Base-by-base conservation (phyloP, 257 asterid species). In the Gentiana straminea region DNA sequence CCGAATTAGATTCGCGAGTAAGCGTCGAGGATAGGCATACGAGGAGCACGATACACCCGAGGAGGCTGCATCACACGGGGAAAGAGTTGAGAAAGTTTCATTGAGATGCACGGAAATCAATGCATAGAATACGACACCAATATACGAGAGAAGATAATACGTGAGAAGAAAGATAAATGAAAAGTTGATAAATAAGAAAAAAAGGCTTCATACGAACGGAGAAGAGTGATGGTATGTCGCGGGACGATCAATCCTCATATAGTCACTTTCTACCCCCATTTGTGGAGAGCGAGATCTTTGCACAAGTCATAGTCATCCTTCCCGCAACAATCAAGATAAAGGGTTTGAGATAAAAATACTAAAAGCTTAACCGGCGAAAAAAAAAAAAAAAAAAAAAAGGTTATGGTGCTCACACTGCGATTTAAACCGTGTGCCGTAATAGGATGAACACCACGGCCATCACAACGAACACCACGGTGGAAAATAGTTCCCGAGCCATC, bases 391-490 rank as follows among this genome's bases (percentile, higher is more conserved):
- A n/a, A n/a, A n/a, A n/a, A n/a, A n/a, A n/a, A n/a, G n/a, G n/a
- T n/a, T 52, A 11, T 13, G 24, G 49, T 47, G 64, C 96, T 84
- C 77, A 87, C 98, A 81, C 83, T 83, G 73, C 85, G 99, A 92
- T 75, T 80, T 83, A 79, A 84, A 92, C 62, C 94, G 75, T 34
- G 94, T 85, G 60, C 99, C 99, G 80, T 74, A 41, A 92, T 83
- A 33, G 99, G 99, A 49, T 77, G 73, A 44, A 70, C 75, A 7
- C 93, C 89, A 68, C 99, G 88, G 36, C 99, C 94, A 71, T 92
- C 95, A 39, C 99, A 88, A 10, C 84, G 76, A 55, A 85, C 84
- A 13, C 99, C 99, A 7, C 79, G 78, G 55, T 92, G 99, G 77
- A 81, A 72, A 58, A 73, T 52, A 64, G 37, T 70, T 9, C 67